A percentile compares a stretch with the other conserved stretches of the same genome.
phyloP scores from a whole-genome alignment of 805 yeast species.

The Ogataea populi-albae region DNA sequence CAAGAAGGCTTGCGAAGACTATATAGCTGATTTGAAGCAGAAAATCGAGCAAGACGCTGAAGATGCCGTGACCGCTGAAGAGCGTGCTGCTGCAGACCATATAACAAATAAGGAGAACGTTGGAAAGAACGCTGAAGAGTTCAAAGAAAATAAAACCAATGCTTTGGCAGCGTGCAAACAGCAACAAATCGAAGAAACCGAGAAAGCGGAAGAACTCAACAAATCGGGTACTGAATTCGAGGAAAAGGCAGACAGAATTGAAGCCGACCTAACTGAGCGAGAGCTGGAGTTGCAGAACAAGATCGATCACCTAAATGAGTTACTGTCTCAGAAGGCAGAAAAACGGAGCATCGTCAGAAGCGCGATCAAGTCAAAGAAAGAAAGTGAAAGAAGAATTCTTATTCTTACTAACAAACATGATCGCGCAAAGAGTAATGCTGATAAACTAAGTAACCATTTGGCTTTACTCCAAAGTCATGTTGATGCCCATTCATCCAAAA shows the following conservation, averaged over 20 bases:
- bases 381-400: slow-evolving; percentile 36
- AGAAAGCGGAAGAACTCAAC: slow-evolving; percentile 36
- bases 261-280: slow-evolving; percentile 37
- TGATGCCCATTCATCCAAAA: slow-evolving; percentile 43
- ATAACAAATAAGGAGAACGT: slow-evolving; percentile 42
- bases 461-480: slow-evolving; percentile 41
- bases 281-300: slow-evolving; percentile 36
- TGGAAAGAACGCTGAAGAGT: slow-evolving; percentile 41
- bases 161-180: slow-evolving; percentile 30
- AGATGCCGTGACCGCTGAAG: slow-evolving; percentile 46
- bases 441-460: slow-evolving; percentile 41
- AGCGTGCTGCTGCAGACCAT: slow-evolving; percentile 45
- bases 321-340: slow-evolving; percentile 41
- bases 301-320: slow-evolving; percentile 35
- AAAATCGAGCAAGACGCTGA: slow-evolving; percentile 44
- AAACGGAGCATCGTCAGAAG: slow-evolving; percentile 29
- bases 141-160: slow-evolving; percentile 33
- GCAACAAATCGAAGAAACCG: slow-evolving; percentile 29
- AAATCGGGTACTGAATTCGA: slow-evolving; percentile 39
- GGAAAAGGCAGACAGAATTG: slow-evolving; percentile 37
- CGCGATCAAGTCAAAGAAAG: slow-evolving; percentile 37
- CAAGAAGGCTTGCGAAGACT: slow-evolving; percentile 34
- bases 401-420: slow-evolving; percentile 35
- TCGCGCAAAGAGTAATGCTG: slow-evolving; percentile 38
- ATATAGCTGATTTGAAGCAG: slow-evolving; percentile 39